Evolutionary conservation across 352 stramenopile species (phyloP).

Genomic region (Elongisporangium undulatum): DNA sequence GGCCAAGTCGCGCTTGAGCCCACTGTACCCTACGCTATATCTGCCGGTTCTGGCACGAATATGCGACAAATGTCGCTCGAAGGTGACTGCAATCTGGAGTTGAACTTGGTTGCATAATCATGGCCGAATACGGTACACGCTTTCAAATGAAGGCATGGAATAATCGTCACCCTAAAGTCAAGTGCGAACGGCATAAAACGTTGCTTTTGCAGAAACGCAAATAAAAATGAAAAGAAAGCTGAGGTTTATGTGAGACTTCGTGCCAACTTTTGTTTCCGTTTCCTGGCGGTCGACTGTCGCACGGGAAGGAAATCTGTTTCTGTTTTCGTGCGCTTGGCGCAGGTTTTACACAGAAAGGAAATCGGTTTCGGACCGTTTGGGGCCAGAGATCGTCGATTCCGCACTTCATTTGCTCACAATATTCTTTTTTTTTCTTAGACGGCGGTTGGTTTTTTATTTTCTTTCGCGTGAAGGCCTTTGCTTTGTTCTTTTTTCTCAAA

Average conservation of each 20-base stretch:
- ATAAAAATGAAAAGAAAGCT: background rate
- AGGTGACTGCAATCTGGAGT: background rate
- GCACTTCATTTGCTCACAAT: background rate
- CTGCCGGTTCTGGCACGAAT: background rate
- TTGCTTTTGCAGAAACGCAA: background rate
- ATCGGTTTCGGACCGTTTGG: background rate
- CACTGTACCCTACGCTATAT: background rate
- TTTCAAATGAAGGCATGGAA: background rate
- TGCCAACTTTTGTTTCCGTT: background rate
- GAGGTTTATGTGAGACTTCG: too few species aligned
- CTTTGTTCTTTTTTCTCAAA: conserved; percentile 7
- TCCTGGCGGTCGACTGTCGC: background rate
- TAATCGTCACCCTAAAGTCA: background rate
- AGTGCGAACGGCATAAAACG: background rate
- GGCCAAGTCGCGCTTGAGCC: background rate
- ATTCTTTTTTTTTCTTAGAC: background rate
- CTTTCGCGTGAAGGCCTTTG: background rate
- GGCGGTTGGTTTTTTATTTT: background rate
- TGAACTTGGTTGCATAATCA: background rate
- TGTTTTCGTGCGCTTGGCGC: background rate
- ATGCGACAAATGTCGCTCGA: background rate
- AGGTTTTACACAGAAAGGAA: background rate
- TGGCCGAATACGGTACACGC: background rate
- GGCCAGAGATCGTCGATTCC: background rate
- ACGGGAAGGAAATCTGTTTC: background rate